Percentiles rank a stretch among this genome's conserved stretches.
phyloP scores from a whole-genome alignment of 768 basidiomycete species.

The Crepidotus variabilis region DNA sequence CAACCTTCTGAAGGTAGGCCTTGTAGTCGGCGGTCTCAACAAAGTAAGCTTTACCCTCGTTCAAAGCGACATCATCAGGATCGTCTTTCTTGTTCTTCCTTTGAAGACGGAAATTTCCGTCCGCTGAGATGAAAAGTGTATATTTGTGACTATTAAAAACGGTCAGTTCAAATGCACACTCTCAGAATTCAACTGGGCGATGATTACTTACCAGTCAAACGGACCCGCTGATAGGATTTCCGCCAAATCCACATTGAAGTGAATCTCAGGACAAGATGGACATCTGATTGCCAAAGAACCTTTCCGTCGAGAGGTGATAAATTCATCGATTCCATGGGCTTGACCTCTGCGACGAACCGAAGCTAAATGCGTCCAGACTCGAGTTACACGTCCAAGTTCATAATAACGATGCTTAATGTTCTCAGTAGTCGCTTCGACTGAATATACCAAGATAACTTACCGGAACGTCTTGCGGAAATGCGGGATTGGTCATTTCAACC shows the following conservation, averaged over 20 bases:
- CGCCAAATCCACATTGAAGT: slow-evolving; percentile 21
- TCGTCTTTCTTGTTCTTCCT: slow-evolving; percentile 22
- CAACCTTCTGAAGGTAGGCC: slow-evolving; percentile 13
- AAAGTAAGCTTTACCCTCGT: slow-evolving; percentile 23
- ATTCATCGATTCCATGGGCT: slow-evolving; percentile 13
- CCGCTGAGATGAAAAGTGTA: slow-evolving; percentile 21
- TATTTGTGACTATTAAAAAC: slow-evolving; percentile 18
- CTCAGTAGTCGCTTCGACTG: background rate
- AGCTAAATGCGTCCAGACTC: slow-evolving; percentile 21
- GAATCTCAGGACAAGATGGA: slow-evolving; percentile 23
- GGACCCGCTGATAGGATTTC: slow-evolving; percentile 12
- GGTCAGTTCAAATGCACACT: no score
- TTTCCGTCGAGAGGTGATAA: slow-evolving; percentile 8
- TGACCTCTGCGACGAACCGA: slow-evolving; percentile 17
- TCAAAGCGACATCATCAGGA: slow-evolving; percentile 24
- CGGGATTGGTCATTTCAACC: slow-evolving; percentile 16
- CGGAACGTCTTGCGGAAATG: slow-evolving; percentile 17
- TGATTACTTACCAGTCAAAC: slow-evolving; percentile 10
- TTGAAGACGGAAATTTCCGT: slow-evolving; percentile 24
- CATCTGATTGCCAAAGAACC: slow-evolving; percentile 17
- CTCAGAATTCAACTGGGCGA: background rate
- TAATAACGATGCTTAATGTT: slow-evolving; percentile 16
- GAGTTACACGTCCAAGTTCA: slow-evolving; percentile 16
- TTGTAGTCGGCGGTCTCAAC: slow-evolving; percentile 11
- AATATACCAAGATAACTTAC: slow-evolving; percentile 11